Evolutionary conservation across 2,329 filamentous ascomycete species (phyloP), one percentile per base, ranked within the genome.

Genomic region (Exophiala oligosperma): DNA sequence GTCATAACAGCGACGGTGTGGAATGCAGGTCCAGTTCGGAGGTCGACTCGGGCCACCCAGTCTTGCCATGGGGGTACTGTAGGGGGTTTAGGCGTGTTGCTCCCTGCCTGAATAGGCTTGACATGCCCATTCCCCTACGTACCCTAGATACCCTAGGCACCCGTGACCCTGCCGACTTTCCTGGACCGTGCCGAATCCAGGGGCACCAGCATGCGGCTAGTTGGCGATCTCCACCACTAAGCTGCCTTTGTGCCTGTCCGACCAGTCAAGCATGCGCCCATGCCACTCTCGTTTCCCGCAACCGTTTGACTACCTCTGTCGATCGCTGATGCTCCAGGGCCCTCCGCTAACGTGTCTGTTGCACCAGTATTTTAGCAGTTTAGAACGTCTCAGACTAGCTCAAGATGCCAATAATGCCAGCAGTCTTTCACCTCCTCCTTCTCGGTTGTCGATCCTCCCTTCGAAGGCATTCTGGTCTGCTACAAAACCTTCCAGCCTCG

Each of bases 361-460:
- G 52, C 54, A 65, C 60, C 64, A 71, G 69, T 71, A 67, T 62
- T 71, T 71, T 64, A 70, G 69, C 48, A 69, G 65, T 49, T 66
- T 70, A 60, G 69, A 71, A 62, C 67, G 68, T 55, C 59, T 71
- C 57, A 66, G 69, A 63, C 61, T 70, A 54, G 69, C 68, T 37
- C 65, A 69, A 60, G 65, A 66, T 67, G 61, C 48, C 23, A 52
- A 9, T 9, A 35, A 43, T 48, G 61, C 52, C 55, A 54, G 51
- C 57, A 44, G 29, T 52, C 53, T 44, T 37, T 54, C 54, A 47
- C 57, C 50, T 49, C 52, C 59, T 57, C 52, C 56, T 56, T 52
- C 55, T 52, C 50, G 49, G 28, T 52, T 57, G 29, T 63, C 61
- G 17, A 46, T 59, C 46, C 48, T 63, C 35, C 50, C 58, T 17